phyloP scores from a whole-genome alignment of 78 protist species.

The Neovahlkampfia damariscottae region DNA sequence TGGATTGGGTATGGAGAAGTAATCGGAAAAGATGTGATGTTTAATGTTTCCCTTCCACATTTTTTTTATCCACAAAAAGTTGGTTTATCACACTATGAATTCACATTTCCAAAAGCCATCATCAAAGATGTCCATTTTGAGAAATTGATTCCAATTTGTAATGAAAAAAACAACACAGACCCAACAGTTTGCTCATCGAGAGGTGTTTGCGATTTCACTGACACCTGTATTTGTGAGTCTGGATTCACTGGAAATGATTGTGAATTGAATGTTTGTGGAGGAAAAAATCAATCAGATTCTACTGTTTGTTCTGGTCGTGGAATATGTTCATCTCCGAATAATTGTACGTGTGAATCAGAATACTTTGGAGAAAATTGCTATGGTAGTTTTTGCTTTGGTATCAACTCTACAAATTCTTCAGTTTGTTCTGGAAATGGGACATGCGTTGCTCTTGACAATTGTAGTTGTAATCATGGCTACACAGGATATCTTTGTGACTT shows the following conservation, averaged over 20 bases:
- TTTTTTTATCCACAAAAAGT: too few species aligned
- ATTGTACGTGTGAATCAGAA: background rate
- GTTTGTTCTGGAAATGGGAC: background rate
- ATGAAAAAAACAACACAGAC: background rate
- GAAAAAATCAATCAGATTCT: background rate
- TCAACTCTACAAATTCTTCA: background rate
- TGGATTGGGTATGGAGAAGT: too few species aligned
- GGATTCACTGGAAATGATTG: background rate
- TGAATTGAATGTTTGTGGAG: background rate
- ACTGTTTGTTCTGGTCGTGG: background rate
- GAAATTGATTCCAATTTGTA: background rate
- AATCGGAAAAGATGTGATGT: too few species aligned
- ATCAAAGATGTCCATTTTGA: too few species aligned
- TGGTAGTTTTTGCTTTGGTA: background rate
- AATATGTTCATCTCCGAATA: background rate
- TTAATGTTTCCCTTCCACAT: too few species aligned
- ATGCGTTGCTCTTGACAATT: background rate
- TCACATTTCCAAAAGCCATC: too few species aligned
- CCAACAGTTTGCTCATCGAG: background rate
- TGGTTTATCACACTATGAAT: too few species aligned
- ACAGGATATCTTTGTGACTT: background rate
- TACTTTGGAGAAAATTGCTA: background rate
- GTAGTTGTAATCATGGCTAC: background rate
- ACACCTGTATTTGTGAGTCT: background rate
- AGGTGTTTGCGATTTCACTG: background rate